These are phyloP conservation scores for Anisodus acutangulus DNA, from an alignment of 257 asterid genomes.

Conservation along the genomic window DNA sequence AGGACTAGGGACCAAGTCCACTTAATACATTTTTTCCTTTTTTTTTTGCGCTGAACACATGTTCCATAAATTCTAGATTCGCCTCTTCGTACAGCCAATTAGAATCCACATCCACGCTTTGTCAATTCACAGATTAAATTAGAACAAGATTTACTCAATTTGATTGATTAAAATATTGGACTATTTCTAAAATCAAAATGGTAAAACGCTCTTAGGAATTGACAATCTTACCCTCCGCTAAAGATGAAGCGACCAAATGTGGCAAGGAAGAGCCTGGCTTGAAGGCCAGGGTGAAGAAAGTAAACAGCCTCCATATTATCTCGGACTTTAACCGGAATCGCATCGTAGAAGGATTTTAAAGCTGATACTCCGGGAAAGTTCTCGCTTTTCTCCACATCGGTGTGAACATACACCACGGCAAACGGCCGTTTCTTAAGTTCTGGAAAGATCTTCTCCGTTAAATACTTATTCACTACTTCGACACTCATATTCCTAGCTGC, in stretches of 20 bases:
- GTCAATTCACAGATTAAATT: background rate
- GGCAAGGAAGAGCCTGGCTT: slow-evolving; percentile 83
- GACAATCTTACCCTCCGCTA: slow-evolving; percentile 52
- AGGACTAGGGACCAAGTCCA: too few relatives aligned
- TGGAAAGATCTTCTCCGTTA: slow-evolving; percentile 67
- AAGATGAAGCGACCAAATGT: slow-evolving; percentile 79
- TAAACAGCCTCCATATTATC: slow-evolving; percentile 64
- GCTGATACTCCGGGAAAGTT: slow-evolving; percentile 76
- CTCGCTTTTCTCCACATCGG: slow-evolving; percentile 62
- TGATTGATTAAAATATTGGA: background rate
- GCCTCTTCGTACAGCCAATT: too few relatives aligned
- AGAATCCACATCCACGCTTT: too few relatives aligned
- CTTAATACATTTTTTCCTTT: too few relatives aligned
- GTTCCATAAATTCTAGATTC: too few relatives aligned
- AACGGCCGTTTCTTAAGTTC: slow-evolving; percentile 58
- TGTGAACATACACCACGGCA: slow-evolving; percentile 71
- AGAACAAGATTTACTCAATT: background rate
- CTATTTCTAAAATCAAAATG: background rate
- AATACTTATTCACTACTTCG: slow-evolving; percentile 62
- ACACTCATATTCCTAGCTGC: slow-evolving; percentile 62
- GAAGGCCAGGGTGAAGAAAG: slow-evolving; percentile 83
- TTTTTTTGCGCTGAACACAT: too few relatives aligned
- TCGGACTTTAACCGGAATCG: slow-evolving; percentile 57
- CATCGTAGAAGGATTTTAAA: slow-evolving; percentile 60
- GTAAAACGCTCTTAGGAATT: background rate